These are phyloP conservation scores for Polygonum aviculare DNA, from an alignment of 148 eudicot species.

Conservation along the genomic window DNA sequence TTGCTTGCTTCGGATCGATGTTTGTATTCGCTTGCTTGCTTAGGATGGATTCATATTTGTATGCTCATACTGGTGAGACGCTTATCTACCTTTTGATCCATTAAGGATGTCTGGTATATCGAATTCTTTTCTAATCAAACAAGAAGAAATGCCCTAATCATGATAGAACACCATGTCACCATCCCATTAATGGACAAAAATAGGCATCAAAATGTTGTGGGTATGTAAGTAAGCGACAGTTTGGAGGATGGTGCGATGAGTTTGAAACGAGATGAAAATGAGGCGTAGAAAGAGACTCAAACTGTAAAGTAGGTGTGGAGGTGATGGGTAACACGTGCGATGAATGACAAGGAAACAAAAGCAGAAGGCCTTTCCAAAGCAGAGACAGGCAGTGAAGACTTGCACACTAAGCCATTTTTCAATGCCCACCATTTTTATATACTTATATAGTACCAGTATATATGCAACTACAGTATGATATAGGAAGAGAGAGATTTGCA, in stretches of 20 bases:
- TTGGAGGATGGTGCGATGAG: background rate
- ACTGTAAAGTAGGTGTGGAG: background rate
- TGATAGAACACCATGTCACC: too few relatives aligned
- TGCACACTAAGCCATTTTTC: slow-evolving; percentile 5
- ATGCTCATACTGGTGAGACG: too few relatives aligned
- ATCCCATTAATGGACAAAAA: too few relatives aligned
- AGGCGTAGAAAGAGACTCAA: background rate
- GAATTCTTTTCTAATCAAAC: too few relatives aligned
- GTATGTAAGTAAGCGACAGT: background rate
- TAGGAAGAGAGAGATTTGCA: background rate
- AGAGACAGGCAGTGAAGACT: background rate
- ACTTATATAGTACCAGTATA: background rate
- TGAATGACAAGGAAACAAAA: slow-evolving; percentile 8
- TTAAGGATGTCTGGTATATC: too few relatives aligned
- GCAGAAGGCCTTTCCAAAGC: background rate
- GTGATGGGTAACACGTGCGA: slow-evolving; percentile 4
- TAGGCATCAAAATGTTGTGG: too few relatives aligned
- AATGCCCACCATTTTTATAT: background rate
- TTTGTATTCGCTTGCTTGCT: too few relatives aligned
- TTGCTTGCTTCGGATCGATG: too few relatives aligned
- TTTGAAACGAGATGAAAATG: background rate
- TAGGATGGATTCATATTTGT: too few relatives aligned
- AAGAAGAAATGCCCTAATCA: too few relatives aligned
- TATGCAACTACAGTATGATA: background rate
- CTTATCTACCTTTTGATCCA: too few relatives aligned